Evolutionary conservation across 108 stramenopile species (phyloP).

Genomic region (Ochromonas danica): DNA sequence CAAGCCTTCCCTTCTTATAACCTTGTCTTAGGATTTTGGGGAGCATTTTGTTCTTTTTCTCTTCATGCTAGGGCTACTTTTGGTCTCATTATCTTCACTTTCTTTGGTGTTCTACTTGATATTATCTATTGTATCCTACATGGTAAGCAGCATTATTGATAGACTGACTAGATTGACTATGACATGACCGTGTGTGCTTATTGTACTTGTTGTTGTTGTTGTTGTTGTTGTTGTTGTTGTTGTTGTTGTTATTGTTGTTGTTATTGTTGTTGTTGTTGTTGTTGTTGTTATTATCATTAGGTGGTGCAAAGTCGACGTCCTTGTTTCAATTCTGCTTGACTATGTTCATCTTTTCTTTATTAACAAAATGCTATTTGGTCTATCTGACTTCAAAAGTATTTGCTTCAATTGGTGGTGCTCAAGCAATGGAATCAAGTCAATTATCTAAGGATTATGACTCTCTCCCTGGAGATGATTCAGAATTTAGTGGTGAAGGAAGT

Average conservation of each 20-base stretch:
- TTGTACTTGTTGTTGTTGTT: neutral
- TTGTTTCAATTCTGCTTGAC: neutral
- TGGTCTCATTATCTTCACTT: neutral
- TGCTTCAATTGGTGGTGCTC: conserved; percentile 19
- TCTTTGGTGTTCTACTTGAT: neutral
- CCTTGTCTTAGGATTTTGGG: conserved; percentile 19
- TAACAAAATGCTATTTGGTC: neutral
- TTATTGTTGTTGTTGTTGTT: conserved; percentile 3
- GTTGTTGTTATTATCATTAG: neutral
- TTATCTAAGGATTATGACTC: no score
- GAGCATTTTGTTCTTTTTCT: neutral
- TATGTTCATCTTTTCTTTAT: conserved; percentile 16
- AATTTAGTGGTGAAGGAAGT: no score
- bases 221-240: neutral
- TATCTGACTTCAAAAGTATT: neutral
- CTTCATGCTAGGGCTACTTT: neutral
- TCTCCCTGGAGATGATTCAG: no score
- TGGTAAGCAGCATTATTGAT: neutral
- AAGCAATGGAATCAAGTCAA: conserved; percentile 2
- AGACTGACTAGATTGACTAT: neutral
- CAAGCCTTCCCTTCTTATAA: conserved; percentile 28
- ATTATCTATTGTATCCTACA: neutral
- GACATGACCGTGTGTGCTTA: no score
- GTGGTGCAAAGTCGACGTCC: neutral
- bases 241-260: neutral